Base-by-base conservation (phyloP, 2,329 filamentous ascomycete species). In the Macrophomina pseudophaseolina region DNA sequence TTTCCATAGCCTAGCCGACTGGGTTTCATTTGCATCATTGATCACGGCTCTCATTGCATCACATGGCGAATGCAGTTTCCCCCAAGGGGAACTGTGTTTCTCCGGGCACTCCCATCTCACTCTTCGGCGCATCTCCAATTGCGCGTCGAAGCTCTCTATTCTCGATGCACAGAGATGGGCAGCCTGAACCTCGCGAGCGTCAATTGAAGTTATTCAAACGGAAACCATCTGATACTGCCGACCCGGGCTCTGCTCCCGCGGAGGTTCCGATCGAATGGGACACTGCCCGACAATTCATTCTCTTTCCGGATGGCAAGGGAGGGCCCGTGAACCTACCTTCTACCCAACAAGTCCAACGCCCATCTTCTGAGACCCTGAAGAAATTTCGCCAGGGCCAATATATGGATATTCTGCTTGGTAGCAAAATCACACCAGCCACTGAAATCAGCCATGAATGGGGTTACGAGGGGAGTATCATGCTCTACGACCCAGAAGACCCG, bases 251-350 rank as follows among this genome's bases (percentile, higher is more conserved):
- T 42, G 12, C 46, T 9, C 23, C 60, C 1, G 23, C 38, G 9
- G 44, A 49, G 11, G 12, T 49, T 49, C 30, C 32, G 9, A 38
- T 62, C n/a, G 4, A 62, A 49, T 62, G 58, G 58, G 32, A 62
- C n/a, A 9, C 32, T n/a, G 23, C 16, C 7, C 58, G 58, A 6
- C 30, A 28, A 5, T 62, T 49, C n/a, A 28, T 38, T 16, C 30
- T 35, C 5, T 38, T 23, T 32, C 58, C 42, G n/a, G 42, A 62
- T 9, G 32, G n/a, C 7, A 38, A 38, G 9, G 42, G 42, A 11
- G 30, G 16, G 14, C 16, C 28, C 7, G 56, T 60, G 4, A 60
- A 46, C 11, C 40, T 60, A 5, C 56, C 58, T 1, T 18, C 33
- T 2, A 35, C 23, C 1, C 30, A 18, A 8, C 16, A 14, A 4